A percentile compares a stretch with the other conserved stretches of the same genome.
Evolutionary conservation across 2,329 filamentous ascomycete species (phyloP).

Genomic region (Mollisiaceae sp.): DNA sequence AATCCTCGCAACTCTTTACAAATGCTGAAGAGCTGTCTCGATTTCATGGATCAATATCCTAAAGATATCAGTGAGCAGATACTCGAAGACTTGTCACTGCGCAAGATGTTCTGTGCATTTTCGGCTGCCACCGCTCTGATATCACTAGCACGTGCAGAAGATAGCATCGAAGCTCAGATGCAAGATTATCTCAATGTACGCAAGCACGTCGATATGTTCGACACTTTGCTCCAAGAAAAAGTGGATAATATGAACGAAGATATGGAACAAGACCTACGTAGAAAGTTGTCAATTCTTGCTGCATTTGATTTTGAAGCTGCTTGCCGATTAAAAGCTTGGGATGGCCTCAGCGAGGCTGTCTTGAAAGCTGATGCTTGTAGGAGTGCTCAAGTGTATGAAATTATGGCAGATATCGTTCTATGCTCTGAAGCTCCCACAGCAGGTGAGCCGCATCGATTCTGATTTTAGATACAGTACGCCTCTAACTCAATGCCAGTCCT

Average conservation of each 20-base stretch:
- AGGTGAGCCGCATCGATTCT: slow-evolving; percentile 46
- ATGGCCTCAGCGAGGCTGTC: slow-evolving; percentile 66
- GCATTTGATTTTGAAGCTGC: slow-evolving; percentile 83
- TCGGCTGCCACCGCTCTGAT: slow-evolving; percentile 60
- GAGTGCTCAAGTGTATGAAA: slow-evolving; percentile 57
- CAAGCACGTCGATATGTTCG: slow-evolving; percentile 65
- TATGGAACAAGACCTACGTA: slow-evolving; percentile 56
- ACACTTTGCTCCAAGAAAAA: slow-evolving; percentile 50
- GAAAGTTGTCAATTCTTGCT: slow-evolving; percentile 69
- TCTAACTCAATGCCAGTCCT: slow-evolving; percentile 36
- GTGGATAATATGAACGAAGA: slow-evolving; percentile 49
- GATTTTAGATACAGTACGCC: not conserved
- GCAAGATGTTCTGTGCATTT: slow-evolving; percentile 73
- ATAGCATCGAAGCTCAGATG: slow-evolving; percentile 55
- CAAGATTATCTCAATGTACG: slow-evolving; percentile 67
- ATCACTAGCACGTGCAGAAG: slow-evolving; percentile 57
- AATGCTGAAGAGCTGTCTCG: slow-evolving; percentile 60
- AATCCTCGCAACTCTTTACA: slow-evolving; percentile 57
- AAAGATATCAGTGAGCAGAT: slow-evolving; percentile 49
- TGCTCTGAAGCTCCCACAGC: slow-evolving; percentile 56
- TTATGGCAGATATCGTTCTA: slow-evolving; percentile 70
- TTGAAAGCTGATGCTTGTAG: slow-evolving; percentile 52
- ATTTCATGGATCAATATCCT: slow-evolving; percentile 58
- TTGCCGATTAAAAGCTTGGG: slow-evolving; percentile 69
- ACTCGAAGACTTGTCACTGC: slow-evolving; percentile 57